Conservation (phyloP, 1,284 basidiomycete genomes). For the Cystobasidium slooffiae region DNA sequence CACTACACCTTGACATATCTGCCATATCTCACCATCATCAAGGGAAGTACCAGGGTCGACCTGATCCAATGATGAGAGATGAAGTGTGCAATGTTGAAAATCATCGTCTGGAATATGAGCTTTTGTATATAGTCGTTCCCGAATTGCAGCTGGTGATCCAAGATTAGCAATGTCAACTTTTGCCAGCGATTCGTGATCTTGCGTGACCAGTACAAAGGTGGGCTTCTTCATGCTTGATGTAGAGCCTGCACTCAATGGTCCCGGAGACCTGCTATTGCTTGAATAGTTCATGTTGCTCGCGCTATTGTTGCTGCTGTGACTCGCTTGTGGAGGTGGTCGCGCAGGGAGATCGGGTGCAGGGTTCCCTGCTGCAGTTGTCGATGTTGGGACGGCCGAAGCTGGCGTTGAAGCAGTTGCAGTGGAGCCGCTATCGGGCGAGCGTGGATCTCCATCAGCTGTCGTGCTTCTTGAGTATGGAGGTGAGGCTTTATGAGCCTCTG, state of each 20-base stretch:
- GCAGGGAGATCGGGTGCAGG: constrained; percentile 18
- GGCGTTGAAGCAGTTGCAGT: constrained; percentile 15
- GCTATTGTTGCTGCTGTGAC: background rate
- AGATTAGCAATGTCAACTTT: constrained; percentile 77
- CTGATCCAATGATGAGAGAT: constrained; percentile 79
- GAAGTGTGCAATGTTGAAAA: constrained; percentile 74
- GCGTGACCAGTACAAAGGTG: constrained; percentile 39
- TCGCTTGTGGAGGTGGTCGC: background rate
- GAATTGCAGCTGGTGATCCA: constrained; percentile 71
- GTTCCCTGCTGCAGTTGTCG: background rate
- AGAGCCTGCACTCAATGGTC: background rate
- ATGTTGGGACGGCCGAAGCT: background rate
- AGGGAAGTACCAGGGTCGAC: constrained; percentile 73
- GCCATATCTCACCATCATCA: constrained; percentile 69
- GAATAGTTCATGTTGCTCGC: background rate
- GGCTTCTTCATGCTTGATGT: constrained; percentile 28
- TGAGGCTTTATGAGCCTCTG: constrained; percentile 13
- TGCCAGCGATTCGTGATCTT: constrained; percentile 76
- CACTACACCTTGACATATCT: constrained; percentile 66
- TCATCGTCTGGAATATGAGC: constrained; percentile 83
- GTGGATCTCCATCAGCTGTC: constrained; percentile 26
- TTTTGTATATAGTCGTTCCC: constrained; percentile 82
- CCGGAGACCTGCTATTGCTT: constrained; percentile 1
- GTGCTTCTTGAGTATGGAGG: constrained; percentile 33
- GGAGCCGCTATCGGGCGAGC: constrained; percentile 17